Evolutionary conservation across 352 stramenopile species (phyloP).

Genomic region (Globisporangium paddicum): DNA sequence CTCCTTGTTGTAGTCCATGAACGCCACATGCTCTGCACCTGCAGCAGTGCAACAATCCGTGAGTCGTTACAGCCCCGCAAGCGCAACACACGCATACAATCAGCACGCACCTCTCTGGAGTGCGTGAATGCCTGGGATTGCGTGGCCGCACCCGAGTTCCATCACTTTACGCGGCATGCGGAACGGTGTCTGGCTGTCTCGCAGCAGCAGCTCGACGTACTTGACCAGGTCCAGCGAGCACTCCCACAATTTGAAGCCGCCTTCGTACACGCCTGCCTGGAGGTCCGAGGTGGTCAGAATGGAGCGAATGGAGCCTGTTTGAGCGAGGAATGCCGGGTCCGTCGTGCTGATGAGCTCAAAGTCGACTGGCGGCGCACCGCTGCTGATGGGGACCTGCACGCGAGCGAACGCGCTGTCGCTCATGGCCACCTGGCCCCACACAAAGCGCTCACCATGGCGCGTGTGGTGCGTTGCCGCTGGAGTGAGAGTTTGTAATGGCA

Average conservation of each 20-base stretch:
- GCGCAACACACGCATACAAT: background rate
- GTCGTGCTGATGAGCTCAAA: slow-evolving; percentile 70
- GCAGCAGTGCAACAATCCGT: background rate
- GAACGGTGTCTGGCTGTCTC: slow-evolving; percentile 7
- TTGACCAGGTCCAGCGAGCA: slow-evolving; percentile 69
- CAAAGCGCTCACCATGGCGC: slow-evolving; percentile 51
- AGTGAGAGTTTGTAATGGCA: background rate
- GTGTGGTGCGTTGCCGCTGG: slow-evolving; percentile 15
- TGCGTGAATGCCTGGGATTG: slow-evolving; percentile 69
- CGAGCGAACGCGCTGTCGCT: slow-evolving; percentile 19
- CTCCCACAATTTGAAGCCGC: slow-evolving; percentile 87
- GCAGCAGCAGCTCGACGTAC: slow-evolving; percentile 32
- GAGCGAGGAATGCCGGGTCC: slow-evolving; percentile 36
- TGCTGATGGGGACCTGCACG: slow-evolving; percentile 23
- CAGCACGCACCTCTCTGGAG: slow-evolving; percentile 43
- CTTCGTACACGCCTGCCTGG: slow-evolving; percentile 78
- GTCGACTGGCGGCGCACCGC: slow-evolving; percentile 14
- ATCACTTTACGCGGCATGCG: slow-evolving; percentile 37
- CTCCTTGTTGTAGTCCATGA: slow-evolving; percentile 88
- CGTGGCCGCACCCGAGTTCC: slow-evolving; percentile 79
- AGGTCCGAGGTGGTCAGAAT: slow-evolving; percentile 75
- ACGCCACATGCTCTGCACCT: slow-evolving; percentile 64
- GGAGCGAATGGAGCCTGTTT: slow-evolving; percentile 53
- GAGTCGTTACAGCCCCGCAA: background rate
- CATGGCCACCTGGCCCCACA: slow-evolving; percentile 17